Evolutionary conservation across 345 rosid species (phyloP), one percentile per base, ranked within the genome.

Genomic region (Populus euphratica): DNA sequence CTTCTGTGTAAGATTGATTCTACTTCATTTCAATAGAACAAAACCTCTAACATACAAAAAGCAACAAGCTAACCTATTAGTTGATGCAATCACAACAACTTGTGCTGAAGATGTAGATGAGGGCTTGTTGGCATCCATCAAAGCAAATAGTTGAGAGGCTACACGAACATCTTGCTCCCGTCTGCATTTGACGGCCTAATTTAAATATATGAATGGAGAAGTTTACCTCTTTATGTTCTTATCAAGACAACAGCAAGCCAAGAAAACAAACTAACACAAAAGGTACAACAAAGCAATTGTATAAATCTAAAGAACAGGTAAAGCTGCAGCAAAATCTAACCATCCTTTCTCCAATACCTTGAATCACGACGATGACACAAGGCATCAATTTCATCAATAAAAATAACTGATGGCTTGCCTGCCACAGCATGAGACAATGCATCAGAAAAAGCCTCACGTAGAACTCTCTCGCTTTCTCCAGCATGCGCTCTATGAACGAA

Each of bases 311-410:
- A 21, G 29, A 10, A 29, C 13, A 62, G 29, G 66, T n/a, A 7
- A 63, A 10, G 7, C 31, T 63, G 12, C 14, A 29, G 29, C 36
- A 63, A 63, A 63, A 29, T 63, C 13, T 25, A 63, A n/a, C 31
- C 23, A 14, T 3, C 23, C 25, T 14, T n/a, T 75, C 25, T 44
- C 11, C 25, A 74, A 74, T 83, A 93, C 99, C 93, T 82, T 73
- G 88, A 87, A 86, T 80, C 88, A 76, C 96, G 96, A 2, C 86
- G 93, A 80, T 97, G 96, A 83, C 94, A 95, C 33, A 95, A 88
- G 20, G 88, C 94, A 76, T 95, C 98, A 38, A 96, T 89, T 83
- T 96, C 99, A 83, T 96, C 98, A 18, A 93, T 91, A 36, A 96
- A 93, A 78, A 95, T 79, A 69, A 95, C 94, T 1, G 96, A 87